phyloP scores from a whole-genome alignment of 768 basidiomycete species.

The Clitopilus hobsonii region DNA sequence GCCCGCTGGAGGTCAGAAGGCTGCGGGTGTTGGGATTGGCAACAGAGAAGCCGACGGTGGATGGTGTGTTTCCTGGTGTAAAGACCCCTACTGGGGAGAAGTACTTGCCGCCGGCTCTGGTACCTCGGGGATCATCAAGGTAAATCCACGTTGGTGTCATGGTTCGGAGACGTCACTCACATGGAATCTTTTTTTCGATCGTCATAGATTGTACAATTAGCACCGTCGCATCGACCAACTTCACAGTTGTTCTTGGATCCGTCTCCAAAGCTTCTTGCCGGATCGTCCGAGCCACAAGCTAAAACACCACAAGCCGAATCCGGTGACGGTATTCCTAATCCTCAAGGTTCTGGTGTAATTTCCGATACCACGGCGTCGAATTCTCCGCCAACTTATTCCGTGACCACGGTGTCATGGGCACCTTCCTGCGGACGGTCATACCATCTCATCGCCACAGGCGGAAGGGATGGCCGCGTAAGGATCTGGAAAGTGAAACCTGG shows the following conservation, averaged over 20 bases:
- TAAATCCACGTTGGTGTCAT: constrained; percentile 19
- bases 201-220: constrained; percentile 69
- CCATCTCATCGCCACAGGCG: constrained; percentile 90
- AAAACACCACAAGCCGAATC: background rate
- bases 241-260: constrained; percentile 59
- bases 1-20: background rate
- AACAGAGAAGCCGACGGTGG: constrained; percentile 85
- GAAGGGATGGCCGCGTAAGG: constrained; percentile 81
- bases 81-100: constrained; percentile 94
- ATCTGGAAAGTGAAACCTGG: constrained; percentile 83
- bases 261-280: background rate
- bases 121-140: constrained; percentile 70
- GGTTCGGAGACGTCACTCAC: constrained; percentile 3
- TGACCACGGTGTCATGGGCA: constrained; percentile 89
- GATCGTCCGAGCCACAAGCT: background rate
- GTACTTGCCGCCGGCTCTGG: constrained; percentile 77
- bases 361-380: constrained; percentile 27
- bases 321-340: background rate
- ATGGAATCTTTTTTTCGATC: background rate
- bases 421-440: constrained; percentile 91
- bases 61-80: constrained; percentile 95
- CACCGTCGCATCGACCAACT: constrained; percentile 60
- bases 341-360: constrained; percentile 7
- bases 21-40: constrained; percentile 30
- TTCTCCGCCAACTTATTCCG: constrained; percentile 46